A percentile compares a stretch with the other conserved stretches of the same genome.
phyloP scores from a whole-genome alignment of 2,329 filamentous ascomycete genomes.

The Metarhizium guizhouense region DNA sequence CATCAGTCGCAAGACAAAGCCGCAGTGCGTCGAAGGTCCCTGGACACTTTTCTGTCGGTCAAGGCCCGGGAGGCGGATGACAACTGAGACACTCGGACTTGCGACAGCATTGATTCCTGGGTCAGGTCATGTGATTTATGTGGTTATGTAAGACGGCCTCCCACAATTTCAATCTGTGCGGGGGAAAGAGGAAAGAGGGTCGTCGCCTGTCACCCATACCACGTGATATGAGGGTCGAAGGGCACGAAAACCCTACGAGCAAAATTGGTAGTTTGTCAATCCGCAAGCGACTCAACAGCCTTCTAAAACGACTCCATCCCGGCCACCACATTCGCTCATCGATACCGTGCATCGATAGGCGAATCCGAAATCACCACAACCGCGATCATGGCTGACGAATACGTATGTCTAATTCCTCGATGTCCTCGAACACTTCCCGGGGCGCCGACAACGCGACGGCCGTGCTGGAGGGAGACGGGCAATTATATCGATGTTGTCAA shows the following conservation, averaged over 20 bases:
- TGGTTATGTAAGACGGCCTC: background rate
- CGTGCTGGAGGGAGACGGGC: background rate
- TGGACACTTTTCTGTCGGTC: too few species aligned
- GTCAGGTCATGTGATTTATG: background rate
- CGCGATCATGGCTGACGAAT: slow-evolving; percentile 80
- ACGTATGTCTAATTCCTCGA: slow-evolving; percentile 53
- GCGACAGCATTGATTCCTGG: too few species aligned
- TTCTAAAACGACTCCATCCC: slow-evolving; percentile 26
- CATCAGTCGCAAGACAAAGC: background rate
- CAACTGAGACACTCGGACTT: too few species aligned
- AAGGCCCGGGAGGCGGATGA: background rate
- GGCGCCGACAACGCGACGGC: slow-evolving; percentile 12
- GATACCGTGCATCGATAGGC: slow-evolving; percentile 34
- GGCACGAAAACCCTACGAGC: slow-evolving; percentile 32
- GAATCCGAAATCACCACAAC: slow-evolving; percentile 33
- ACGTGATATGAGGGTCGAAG: slow-evolving; percentile 26
- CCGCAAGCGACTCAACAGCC: slow-evolving; percentile 19
- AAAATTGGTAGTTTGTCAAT: slow-evolving; percentile 22
- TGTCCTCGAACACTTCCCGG: slow-evolving; percentile 17
- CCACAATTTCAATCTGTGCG: background rate
- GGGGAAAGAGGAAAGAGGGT: too few species aligned
- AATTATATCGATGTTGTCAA: background rate
- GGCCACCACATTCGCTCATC: slow-evolving; percentile 32
- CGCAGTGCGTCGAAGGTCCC: too few species aligned
- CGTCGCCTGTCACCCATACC: background rate